phyloP scores from a whole-genome alignment of 495 filamentous ascomycete genomes.

The Lophiostoma macrostomum region DNA sequence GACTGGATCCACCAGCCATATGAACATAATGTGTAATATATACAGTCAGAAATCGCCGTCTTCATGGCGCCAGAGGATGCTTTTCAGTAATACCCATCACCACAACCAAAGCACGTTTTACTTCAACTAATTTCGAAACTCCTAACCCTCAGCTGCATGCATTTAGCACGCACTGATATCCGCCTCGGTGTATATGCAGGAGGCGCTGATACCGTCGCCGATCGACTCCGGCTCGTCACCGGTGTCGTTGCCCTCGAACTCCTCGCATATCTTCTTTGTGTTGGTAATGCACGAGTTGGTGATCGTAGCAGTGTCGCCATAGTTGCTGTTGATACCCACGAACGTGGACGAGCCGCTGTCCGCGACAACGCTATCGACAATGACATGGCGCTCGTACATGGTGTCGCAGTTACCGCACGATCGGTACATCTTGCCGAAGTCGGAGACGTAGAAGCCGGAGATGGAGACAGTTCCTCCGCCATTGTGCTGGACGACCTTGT shows the following conservation, averaged over 20 bases:
- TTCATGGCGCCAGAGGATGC: no score
- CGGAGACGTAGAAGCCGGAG: constrained; percentile 51
- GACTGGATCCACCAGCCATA: constrained; percentile 1
- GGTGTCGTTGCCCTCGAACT: constrained; percentile 43
- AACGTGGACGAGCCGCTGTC: constrained; percentile 41
- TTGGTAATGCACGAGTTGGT: constrained; percentile 27
- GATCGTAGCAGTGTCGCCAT: constrained; percentile 45
- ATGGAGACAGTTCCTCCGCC: constrained; percentile 55
- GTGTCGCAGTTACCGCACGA: constrained; percentile 56
- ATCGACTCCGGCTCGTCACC: constrained; percentile 10
- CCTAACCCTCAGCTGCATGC: neutral
- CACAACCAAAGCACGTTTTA: no score
- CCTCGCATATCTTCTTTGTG: constrained; percentile 44
- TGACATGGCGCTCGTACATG: constrained; percentile 46
- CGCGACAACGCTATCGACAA: constrained; percentile 50
- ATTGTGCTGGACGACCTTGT: constrained; percentile 66
- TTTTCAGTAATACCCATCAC: no score
- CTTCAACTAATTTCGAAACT: neutral
- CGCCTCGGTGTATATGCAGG: constrained; percentile 14
- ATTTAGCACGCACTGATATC: constrained; percentile 16
- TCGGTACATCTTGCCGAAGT: constrained; percentile 54
- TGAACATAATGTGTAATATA: neutral
- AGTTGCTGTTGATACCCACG: constrained; percentile 53
- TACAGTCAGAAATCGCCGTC: constrained; percentile 1
- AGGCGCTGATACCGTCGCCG: neutral